Evolutionary conservation across 768 basidiomycete genomes (phyloP).

Genomic region (Nidularia sp.): DNA sequence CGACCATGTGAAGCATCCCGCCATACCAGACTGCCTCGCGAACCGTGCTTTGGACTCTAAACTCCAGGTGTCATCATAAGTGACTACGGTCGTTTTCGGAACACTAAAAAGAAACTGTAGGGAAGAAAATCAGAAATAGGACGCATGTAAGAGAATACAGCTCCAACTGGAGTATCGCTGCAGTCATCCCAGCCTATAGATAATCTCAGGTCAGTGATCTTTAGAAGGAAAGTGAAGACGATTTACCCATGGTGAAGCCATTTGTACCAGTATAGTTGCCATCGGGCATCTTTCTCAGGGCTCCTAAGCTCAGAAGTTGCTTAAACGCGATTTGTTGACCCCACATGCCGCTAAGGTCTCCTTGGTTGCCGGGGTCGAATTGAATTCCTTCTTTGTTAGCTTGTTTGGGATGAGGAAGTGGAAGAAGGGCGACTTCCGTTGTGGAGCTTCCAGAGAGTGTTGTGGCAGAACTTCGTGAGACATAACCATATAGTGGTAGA

Average conservation of each 20-base stretch:
- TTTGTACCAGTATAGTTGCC: slow-evolving; percentile 42
- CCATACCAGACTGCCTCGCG: slow-evolving; percentile 45
- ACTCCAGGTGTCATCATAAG: slow-evolving; percentile 55
- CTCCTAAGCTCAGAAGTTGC: slow-evolving; percentile 41
- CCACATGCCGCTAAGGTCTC: slow-evolving; percentile 39
- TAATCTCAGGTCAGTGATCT: slow-evolving; percentile 9
- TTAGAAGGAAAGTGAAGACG: neutral
- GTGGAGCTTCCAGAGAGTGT: slow-evolving; percentile 36
- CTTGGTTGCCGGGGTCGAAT: slow-evolving; percentile 13
- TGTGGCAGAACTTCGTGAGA: slow-evolving; percentile 49
- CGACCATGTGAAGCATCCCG: slow-evolving; percentile 51
- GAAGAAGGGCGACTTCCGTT: slow-evolving; percentile 29
- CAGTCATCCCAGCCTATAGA: slow-evolving; percentile 60
- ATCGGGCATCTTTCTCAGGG: slow-evolving; percentile 39
- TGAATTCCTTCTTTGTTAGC: slow-evolving; percentile 14
- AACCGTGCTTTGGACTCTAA: slow-evolving; percentile 54
- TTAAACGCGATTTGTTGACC: slow-evolving; percentile 54
- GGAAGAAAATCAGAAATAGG: neutral
- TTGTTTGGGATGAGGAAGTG: slow-evolving; percentile 46
- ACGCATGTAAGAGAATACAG: no score
- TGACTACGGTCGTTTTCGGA: slow-evolving; percentile 53
- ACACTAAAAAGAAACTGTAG: slow-evolving; percentile 44
- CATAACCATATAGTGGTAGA: slow-evolving; percentile 65
- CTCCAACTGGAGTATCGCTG: slow-evolving; percentile 57
- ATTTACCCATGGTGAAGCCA: slow-evolving; percentile 47